phyloP scores from a whole-genome alignment of 1,284 basidiomycete species.

The Pascua guehoae region DNA sequence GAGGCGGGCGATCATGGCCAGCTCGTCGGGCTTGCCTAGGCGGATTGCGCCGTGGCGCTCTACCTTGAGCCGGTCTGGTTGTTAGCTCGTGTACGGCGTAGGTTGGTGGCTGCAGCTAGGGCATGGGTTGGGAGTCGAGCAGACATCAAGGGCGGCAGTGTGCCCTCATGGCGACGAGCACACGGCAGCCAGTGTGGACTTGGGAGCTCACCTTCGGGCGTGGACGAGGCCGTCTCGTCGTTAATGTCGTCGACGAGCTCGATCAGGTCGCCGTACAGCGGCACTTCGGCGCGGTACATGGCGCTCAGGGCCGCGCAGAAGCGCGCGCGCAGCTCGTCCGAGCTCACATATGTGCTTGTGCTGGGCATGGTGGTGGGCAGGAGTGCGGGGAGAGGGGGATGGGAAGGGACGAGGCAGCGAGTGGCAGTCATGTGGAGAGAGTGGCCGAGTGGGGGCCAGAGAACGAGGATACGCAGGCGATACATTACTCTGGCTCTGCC shows the following conservation, averaged over 20 bases:
- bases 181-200: no score
- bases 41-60: conserved; percentile 52
- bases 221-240: conserved; percentile 7
- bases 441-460: no score
- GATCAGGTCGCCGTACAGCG: conserved; percentile 50
- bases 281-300: conserved; percentile 50
- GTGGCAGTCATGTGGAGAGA: not conserved
- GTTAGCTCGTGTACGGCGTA: conserved; percentile 1
- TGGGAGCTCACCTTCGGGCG: conserved; percentile 9
- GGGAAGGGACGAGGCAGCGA: not conserved
- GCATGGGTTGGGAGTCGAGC: no score
- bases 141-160: no score
- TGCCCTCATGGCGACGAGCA: no score
- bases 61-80: conserved; percentile 42
- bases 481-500: no score
- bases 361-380: not conserved
- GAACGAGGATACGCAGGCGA: not conserved
- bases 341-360: conserved; percentile 8
- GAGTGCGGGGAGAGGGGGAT: not conserved
- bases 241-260: conserved; percentile 49
- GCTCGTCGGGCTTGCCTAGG: conserved; percentile 47
- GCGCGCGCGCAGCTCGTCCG: conserved; percentile 40
- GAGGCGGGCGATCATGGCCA: conserved; percentile 44
- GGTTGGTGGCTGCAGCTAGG: no score
- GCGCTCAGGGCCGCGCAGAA: conserved; percentile 44